phyloP scores from a whole-genome alignment of 1,284 basidiomycete genomes.

The Hypsizygus ulmarius region DNA sequence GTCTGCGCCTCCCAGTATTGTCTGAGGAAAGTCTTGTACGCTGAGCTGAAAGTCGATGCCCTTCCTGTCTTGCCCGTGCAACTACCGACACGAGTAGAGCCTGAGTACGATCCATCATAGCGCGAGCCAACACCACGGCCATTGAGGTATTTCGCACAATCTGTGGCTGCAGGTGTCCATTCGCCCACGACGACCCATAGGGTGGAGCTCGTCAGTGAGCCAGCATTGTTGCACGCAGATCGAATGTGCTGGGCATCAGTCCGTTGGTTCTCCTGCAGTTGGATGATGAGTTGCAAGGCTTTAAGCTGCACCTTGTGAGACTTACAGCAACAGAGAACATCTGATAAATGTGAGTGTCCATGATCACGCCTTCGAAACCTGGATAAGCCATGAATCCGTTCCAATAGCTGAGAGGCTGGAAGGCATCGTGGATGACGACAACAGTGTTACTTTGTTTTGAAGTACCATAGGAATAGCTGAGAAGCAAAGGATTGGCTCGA shows the following conservation, averaged over 20 bases:
- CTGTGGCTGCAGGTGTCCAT: constrained; percentile 81
- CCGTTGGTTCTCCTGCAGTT: constrained; percentile 48
- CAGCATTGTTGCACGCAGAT: constrained; percentile 55
- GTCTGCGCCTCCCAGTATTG: constrained; percentile 86
- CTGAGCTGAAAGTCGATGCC: constrained; percentile 66
- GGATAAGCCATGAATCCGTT: constrained; percentile 62
- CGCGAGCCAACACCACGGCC: constrained; percentile 69
- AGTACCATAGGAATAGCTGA: constrained; percentile 51
- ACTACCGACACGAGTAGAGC: constrained; percentile 64
- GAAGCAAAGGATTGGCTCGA: not conserved
- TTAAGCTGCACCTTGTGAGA: not conserved
- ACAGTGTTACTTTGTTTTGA: constrained; percentile 59
- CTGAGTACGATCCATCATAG: constrained; percentile 77
- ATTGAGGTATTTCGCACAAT: constrained; percentile 83
- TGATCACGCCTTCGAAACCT: constrained; percentile 62
- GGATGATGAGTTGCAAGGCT: not conserved
- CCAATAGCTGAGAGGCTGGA: constrained; percentile 79
- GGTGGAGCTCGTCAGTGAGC: constrained; percentile 50
- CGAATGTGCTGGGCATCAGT: constrained; percentile 61
- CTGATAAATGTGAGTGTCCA: constrained; percentile 86
- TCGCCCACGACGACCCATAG: constrained; percentile 83
- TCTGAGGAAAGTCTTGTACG: constrained; percentile 82
- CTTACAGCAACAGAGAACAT: constrained; percentile 67
- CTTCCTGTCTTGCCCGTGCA: constrained; percentile 75
- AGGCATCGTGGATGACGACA: constrained; percentile 79